Percentiles rank a stretch among this genome's conserved stretches.
phyloP scores from a whole-genome alignment of 2,329 filamentous ascomycete genomes.

The Metarhizium guizhouense region DNA sequence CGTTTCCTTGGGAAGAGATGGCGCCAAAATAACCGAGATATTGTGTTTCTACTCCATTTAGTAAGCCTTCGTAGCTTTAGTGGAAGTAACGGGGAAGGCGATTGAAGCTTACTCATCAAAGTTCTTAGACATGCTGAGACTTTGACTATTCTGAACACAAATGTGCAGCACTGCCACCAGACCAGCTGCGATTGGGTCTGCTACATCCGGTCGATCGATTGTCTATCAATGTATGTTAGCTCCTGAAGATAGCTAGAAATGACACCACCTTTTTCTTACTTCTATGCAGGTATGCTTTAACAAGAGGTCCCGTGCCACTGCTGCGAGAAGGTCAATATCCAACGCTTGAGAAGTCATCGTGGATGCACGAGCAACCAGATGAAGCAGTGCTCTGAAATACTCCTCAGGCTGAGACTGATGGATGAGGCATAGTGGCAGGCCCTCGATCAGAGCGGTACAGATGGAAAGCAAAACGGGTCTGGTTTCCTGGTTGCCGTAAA shows the following conservation, averaged over 20 bases:
- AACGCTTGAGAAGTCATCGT: conserved; percentile 17
- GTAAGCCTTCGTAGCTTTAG: neutral
- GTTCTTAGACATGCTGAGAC: conserved; percentile 12
- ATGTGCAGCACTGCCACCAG: conserved; percentile 20
- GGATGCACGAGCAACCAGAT: conserved; percentile 1
- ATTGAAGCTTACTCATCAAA: conserved; percentile 18
- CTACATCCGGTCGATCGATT: conserved; percentile 16
- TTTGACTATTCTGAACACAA: conserved; percentile 21
- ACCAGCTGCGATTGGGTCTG: conserved; percentile 21
- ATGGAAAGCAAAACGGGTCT: conserved; percentile 16
- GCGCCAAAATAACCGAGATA: conserved; percentile 44
- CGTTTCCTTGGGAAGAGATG: conserved; percentile 51
- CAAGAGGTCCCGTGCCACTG: conserved; percentile 22
- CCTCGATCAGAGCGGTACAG: conserved; percentile 22
- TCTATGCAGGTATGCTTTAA: conserved; percentile 32
- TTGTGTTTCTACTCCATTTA: conserved; percentile 17
- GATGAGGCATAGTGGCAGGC: conserved; percentile 22
- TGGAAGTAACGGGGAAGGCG: neutral
- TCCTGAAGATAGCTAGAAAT: neutral
- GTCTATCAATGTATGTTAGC: conserved; percentile 10
- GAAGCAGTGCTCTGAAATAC: conserved; percentile 30
- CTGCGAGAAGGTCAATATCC: conserved; percentile 20
- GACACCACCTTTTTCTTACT: conserved; percentile 16
- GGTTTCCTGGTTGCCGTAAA: neutral
- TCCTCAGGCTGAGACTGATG: conserved; percentile 33